These are phyloP conservation scores for Russula abietina DNA, from an alignment of 768 basidiomycete species.

Conservation along the genomic window DNA sequence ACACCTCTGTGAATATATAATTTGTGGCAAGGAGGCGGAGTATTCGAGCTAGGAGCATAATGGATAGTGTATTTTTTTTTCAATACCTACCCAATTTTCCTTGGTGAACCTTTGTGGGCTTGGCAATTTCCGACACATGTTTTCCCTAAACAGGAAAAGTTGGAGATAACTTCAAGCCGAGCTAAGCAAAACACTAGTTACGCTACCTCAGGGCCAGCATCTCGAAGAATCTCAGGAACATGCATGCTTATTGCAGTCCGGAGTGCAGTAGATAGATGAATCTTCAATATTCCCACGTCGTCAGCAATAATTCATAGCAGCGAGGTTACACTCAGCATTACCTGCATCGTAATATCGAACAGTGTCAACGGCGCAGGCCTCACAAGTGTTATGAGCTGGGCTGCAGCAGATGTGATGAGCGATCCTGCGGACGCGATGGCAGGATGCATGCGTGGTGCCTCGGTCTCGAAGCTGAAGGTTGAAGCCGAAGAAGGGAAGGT, in stretches of 20 bases:
- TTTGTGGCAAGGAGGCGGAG: too few relatives aligned
- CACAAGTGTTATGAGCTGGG: slow-evolving; percentile 5
- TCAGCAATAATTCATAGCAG: background rate
- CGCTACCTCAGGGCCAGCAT: slow-evolving; percentile 20
- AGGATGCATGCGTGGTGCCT: slow-evolving; percentile 7
- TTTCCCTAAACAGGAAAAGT: slow-evolving; percentile 29
- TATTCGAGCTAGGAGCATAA: slow-evolving; percentile 23
- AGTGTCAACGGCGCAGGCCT: slow-evolving; percentile 3
- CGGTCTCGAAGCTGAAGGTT: slow-evolving; percentile 2
- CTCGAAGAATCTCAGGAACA: slow-evolving; percentile 21
- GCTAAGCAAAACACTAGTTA: background rate
- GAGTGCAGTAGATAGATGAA: background rate
- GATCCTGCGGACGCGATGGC: slow-evolving; percentile 4
- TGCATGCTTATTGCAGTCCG: too few relatives aligned
- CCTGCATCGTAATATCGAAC: slow-evolving; percentile 8
- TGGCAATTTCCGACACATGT: slow-evolving; percentile 37
- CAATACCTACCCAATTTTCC: slow-evolving; percentile 33
- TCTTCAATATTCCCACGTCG: background rate
- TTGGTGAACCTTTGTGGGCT: slow-evolving; percentile 31
- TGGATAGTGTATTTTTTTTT: background rate
- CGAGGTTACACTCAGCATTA: background rate
- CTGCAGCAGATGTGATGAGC: slow-evolving; percentile 9
- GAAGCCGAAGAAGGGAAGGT: background rate
- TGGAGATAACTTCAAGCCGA: background rate
- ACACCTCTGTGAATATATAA: slow-evolving; percentile 30